phyloP scores from a whole-genome alignment of 1,284 basidiomycete species.

The Naganishia albida region DNA sequence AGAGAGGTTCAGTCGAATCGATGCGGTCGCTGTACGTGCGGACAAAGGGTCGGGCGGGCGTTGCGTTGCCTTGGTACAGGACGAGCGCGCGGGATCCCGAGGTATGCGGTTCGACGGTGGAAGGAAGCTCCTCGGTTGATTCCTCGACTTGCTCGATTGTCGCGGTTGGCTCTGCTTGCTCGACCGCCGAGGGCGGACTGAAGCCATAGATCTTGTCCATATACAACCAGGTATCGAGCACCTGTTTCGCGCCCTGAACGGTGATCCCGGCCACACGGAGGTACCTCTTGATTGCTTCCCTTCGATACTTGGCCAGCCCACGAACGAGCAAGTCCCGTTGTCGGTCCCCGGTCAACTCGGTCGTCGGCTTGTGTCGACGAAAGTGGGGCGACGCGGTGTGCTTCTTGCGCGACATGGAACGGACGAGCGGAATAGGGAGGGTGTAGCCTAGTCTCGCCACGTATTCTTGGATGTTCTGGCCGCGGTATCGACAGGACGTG shows the following conservation, averaged over 20 bases:
- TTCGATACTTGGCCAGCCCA: constrained; percentile 5
- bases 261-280: background rate
- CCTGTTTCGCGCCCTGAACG: background rate
- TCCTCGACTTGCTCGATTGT: too few species aligned
- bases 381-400: background rate
- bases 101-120: background rate
- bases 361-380: constrained; percentile 3
- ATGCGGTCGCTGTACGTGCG: constrained; percentile 13
- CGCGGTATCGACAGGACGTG: background rate
- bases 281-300: constrained; percentile 6
- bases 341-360: constrained; percentile 12
- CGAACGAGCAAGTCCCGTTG: constrained; percentile 9
- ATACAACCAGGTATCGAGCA: background rate
- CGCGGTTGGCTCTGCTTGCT: background rate
- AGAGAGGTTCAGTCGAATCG: constrained; percentile 16
- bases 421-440: constrained; percentile 18
- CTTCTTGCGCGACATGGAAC: constrained; percentile 5
- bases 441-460: constrained; percentile 9
- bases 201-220: background rate
- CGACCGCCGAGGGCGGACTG: background rate
- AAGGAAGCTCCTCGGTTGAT: background rate
- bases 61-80: background rate
- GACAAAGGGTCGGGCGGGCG: background rate
- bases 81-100: background rate
- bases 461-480: constrained; percentile 15